Evolutionary conservation across 2,329 filamentous ascomycete genomes (phyloP), one percentile per base, ranked within the genome.

Genomic region (Fusarium sp.): DNA sequence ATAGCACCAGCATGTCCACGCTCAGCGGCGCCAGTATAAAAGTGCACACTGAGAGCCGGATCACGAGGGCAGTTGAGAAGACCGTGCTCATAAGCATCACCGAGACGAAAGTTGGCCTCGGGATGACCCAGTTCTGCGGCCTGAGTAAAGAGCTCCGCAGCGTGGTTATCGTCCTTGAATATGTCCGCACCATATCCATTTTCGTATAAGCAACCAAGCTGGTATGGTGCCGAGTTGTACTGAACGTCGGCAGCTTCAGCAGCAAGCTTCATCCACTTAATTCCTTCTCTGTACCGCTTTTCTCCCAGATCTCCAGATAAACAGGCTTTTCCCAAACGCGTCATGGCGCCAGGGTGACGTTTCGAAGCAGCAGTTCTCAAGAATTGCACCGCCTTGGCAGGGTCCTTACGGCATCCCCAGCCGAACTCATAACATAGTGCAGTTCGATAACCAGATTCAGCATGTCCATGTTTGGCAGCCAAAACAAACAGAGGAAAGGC

Each of bases 401-500:
- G 92, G 75, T 98, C 94, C 75, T 94, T 94, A 59, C 94, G 90
- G 75, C 92, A 97, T 40, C 96, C 96, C 96, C 96, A 99, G 66
- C 95, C 96, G 80, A 98, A 98, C 80, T 99, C 96, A 82, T 98
- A 98, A 83, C 95, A 98, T 58, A 99, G 85, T 17, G 92, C 96
- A 53, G 95, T 92, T 57, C 96, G 92, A 81, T 98, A 99, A 36
- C 91, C 95, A 58, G 96, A 96, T 83, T 99, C 96, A 48, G 96
- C 94, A 79, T 99, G 96, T 33, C 96, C 96, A 81, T 98, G 96
- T 82, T 98, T 99, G 75, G 93, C 95, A 10, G 96, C 96, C 17
- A 96, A 89, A 38, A 97, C 87, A 77, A 99, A 99, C 31, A 98
- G 88, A 10, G 94, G 92, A 77, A 98, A 98, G 1, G 96, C 95